These are phyloP conservation scores for Cercospora sojina DNA, from an alignment of 2,329 filamentous ascomycete genomes.

Conservation along the genomic window DNA sequence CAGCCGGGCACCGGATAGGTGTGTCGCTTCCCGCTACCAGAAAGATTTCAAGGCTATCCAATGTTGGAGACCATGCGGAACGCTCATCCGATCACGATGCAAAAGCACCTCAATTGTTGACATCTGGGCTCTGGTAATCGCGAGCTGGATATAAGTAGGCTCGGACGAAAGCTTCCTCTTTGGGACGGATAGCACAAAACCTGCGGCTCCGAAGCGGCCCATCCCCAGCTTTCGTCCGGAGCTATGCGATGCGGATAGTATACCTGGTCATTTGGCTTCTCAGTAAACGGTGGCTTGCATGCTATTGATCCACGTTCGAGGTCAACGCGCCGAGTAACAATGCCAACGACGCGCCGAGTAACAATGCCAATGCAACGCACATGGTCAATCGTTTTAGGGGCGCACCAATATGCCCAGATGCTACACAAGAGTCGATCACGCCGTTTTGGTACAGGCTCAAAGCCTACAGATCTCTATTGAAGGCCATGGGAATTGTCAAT, in stretches of 20 bases:
- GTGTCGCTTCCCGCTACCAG: neutral
- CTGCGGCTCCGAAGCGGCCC: conserved; percentile 12
- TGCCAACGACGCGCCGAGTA: neutral
- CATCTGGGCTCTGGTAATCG: conserved; percentile 4
- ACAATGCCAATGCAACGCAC: neutral
- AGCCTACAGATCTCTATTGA: neutral
- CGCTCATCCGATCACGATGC: conserved; percentile 10
- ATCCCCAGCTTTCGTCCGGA: neutral
- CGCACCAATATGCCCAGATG: neutral
- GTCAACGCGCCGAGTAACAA: neutral
- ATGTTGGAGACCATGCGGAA: neutral
- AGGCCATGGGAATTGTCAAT: neutral
- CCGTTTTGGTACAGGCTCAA: neutral
- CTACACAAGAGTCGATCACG: neutral
- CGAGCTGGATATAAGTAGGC: conserved; percentile 8
- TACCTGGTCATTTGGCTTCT: neutral
- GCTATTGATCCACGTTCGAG: neutral
- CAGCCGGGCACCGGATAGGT: neutral
- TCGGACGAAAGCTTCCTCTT: conserved; percentile 6
- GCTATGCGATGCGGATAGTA: neutral
- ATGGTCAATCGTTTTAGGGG: neutral
- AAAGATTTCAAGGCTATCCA: neutral
- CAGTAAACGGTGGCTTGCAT: neutral
- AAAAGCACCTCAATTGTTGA: neutral
- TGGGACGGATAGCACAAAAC: neutral